Evolutionary conservation across 2,329 filamentous ascomycete species (phyloP).

Genomic region (Annulohypoxylon truncatum): DNA sequence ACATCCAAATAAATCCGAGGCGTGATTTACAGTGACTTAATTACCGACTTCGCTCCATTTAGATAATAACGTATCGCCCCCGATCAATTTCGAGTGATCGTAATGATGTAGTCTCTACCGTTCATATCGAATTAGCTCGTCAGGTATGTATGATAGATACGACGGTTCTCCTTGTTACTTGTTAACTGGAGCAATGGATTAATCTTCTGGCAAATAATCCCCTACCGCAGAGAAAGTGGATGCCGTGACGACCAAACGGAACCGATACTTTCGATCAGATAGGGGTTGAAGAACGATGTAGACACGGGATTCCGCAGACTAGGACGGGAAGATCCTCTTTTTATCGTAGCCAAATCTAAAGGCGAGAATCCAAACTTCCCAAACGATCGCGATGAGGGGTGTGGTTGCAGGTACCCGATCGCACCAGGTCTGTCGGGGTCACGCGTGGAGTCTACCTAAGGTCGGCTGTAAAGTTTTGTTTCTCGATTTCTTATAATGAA

Average conservation of each 20-base stretch:
- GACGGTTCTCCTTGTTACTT: background rate
- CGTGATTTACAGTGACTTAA: constrained; percentile 5
- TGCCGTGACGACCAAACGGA: constrained; percentile 10
- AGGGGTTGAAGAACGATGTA: background rate
- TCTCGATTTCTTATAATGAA: background rate
- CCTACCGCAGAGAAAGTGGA: constrained; percentile 11
- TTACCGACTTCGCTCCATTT: no score
- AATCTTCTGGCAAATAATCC: background rate
- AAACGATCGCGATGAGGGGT: constrained; percentile 40
- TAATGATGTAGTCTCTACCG: background rate
- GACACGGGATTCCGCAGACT: constrained; percentile 1
- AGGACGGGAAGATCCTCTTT: constrained; percentile 12
- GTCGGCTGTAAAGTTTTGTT: constrained; percentile 33
- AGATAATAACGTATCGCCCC: no score
- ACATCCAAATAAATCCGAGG: constrained; percentile 4
- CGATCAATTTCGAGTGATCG: constrained; percentile 6
- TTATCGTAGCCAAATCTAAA: constrained; percentile 22
- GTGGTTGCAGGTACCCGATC: constrained; percentile 42
- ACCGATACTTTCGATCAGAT: constrained; percentile 15
- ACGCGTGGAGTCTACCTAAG: constrained; percentile 46
- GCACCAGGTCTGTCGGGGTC: constrained; percentile 41
- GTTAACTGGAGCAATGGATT: background rate
- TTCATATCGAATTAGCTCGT: background rate
- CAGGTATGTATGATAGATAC: background rate
- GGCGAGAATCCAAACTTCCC: constrained; percentile 19